Evolutionary conservation across 2,329 filamentous ascomycete genomes (phyloP).

Genomic region (Diaporthe destruens): DNA sequence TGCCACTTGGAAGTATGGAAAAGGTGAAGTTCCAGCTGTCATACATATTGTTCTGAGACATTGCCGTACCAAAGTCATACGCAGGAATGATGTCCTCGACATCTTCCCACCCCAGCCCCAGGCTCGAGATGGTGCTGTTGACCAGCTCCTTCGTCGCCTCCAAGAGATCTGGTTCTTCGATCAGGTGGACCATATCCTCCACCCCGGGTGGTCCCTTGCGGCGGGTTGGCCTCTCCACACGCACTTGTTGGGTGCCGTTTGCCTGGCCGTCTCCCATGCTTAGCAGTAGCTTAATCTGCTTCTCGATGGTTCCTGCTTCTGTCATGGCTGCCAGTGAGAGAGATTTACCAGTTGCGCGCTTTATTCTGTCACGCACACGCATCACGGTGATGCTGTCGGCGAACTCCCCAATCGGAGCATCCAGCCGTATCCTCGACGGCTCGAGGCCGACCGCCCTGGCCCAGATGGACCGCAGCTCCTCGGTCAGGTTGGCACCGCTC

Average conservation of each 20-base stretch:
- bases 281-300: conserved; percentile 39
- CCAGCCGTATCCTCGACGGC: conserved; percentile 28
- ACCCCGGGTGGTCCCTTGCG: conserved; percentile 34
- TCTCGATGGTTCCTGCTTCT: conserved; percentile 39
- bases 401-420: conserved; percentile 24
- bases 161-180: conserved; percentile 25
- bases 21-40: conserved; percentile 39
- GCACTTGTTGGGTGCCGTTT: conserved; percentile 5
- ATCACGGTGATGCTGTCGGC: conserved; percentile 36
- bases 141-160: conserved; percentile 36
- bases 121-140: conserved; percentile 16
- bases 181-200: conserved; percentile 41
- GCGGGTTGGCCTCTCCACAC: conserved; percentile 11
- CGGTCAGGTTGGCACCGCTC: not conserved
- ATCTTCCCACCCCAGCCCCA: conserved; percentile 35
- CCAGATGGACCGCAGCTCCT: conserved; percentile 32
- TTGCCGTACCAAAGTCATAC: conserved; percentile 32
- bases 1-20: conserved; percentile 15
- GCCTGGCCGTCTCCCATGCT: conserved; percentile 19
- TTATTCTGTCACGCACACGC: conserved; percentile 35
- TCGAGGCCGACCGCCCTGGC: conserved; percentile 36
- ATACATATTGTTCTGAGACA: conserved; percentile 32
- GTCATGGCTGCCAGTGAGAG: conserved; percentile 31
- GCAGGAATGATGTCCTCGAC: conserved; percentile 39
- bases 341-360: conserved; percentile 21